Evolutionary conservation across 345 rosid species (phyloP).

Genomic region (Brassica rapa): DNA sequence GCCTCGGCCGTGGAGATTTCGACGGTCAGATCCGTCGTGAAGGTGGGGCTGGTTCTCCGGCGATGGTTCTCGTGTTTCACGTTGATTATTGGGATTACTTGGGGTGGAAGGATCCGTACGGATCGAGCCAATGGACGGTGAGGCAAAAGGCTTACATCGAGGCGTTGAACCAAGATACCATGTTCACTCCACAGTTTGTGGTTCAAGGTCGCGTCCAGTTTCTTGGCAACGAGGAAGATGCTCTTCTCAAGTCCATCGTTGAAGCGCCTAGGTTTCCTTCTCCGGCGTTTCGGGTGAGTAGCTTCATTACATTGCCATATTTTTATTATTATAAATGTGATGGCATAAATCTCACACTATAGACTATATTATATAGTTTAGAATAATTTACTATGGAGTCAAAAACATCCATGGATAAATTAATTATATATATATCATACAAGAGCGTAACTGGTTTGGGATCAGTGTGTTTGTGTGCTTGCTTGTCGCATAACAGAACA

Average conservation of each 20-base stretch:
- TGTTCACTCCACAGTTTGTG: conserved; percentile 88
- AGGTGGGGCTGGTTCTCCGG: conserved; percentile 49
- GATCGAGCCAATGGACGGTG: conserved; percentile 73
- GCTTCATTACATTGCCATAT: neutral
- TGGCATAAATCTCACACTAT: neutral
- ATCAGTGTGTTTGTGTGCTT: neutral
- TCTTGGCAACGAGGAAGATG: conserved; percentile 66
- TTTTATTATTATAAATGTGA: neutral
- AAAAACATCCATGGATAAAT: neutral
- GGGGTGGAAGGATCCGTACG: conserved; percentile 94
- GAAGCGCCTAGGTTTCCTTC: conserved; percentile 67
- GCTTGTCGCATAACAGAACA: neutral
- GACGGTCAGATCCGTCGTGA: conserved; percentile 34
- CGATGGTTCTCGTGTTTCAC: conserved; percentile 64
- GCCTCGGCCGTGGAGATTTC: conserved; percentile 87
- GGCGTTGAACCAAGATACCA: conserved; percentile 70
- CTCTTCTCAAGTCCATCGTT: conserved; percentile 51
- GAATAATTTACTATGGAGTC: neutral
- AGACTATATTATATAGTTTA: neutral
- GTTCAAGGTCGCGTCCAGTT: conserved; percentile 72
- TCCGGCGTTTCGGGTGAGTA: conserved; percentile 58
- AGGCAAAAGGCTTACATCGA: conserved; percentile 85
- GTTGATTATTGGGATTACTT: conserved; percentile 87
- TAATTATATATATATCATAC: neutral
- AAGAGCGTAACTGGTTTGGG: neutral